Conservation (phyloP, 2,329 filamentous ascomycete species). For the Arthrobotrys pseudoclavata region DNA sequence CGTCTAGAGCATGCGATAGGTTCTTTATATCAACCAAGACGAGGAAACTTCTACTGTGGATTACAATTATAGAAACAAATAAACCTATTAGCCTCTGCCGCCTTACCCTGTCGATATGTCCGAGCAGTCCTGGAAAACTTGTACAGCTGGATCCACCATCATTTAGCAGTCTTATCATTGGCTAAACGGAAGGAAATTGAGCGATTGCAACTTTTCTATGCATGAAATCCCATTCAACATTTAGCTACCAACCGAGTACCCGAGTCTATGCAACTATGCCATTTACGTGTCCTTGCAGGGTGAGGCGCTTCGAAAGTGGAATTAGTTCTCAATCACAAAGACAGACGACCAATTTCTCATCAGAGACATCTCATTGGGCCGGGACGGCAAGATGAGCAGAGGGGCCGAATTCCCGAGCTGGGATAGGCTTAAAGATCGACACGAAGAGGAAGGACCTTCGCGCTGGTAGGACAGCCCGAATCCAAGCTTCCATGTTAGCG, state of each 20-base stretch:
- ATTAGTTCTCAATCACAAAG: constrained; percentile 16
- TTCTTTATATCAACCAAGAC: constrained; percentile 56
- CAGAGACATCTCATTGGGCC: constrained; percentile 43
- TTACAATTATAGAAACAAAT: constrained; percentile 58
- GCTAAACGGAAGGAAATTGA: constrained; percentile 42
- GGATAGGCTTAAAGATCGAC: constrained; percentile 47
- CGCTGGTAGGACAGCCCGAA: constrained; percentile 34
- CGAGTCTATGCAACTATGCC: constrained; percentile 45
- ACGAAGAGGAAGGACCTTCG: constrained; percentile 16
- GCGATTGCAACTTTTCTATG: constrained; percentile 10
- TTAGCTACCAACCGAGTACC: constrained; percentile 52
- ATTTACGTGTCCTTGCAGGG: constrained; percentile 45
- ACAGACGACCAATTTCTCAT: constrained; percentile 3
- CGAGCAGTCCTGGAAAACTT: constrained; percentile 32
- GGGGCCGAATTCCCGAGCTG: constrained; percentile 24
- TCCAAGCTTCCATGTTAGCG: constrained; percentile 41
- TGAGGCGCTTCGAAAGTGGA: constrained; percentile 48
- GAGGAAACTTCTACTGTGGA: constrained; percentile 14
- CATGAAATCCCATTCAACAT: constrained; percentile 16
- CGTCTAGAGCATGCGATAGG: constrained; percentile 28
- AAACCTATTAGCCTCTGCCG: constrained; percentile 36
- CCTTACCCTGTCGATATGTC: constrained; percentile 41
- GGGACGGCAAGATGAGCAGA: constrained; percentile 24
- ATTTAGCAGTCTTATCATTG: constrained; percentile 29
- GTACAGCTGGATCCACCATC: constrained; percentile 29